Percentiles rank a stretch among this genome's conserved stretches.
phyloP scores from a whole-genome alignment of 2,329 filamentous ascomycete species.

The Neofusicoccum sp. region DNA sequence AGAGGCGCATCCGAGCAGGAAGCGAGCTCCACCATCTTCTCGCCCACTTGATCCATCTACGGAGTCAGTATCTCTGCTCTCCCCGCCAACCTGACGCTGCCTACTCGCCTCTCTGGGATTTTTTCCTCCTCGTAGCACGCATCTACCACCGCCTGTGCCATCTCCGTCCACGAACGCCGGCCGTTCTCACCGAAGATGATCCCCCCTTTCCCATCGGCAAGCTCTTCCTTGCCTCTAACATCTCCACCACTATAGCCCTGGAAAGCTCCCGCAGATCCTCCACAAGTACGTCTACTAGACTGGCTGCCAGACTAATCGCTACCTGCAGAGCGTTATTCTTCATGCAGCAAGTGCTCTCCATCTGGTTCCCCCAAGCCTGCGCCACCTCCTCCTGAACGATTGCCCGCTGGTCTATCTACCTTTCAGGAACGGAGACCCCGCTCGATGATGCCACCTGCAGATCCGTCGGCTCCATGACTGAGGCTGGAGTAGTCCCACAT shows the following conservation, averaged over 20 bases:
- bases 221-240: neutral
- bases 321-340: no score
- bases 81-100: constrained; percentile 10
- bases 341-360: no score
- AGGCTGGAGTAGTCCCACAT: no score
- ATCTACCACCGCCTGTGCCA: constrained; percentile 18
- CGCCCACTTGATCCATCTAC: neutral
- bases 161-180: constrained; percentile 13
- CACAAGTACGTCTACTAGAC: constrained; percentile 22
- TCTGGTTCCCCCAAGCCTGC: no score
- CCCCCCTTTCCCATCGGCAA: constrained; percentile 13
- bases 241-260: constrained; percentile 5
- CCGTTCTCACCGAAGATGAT: constrained; percentile 21
- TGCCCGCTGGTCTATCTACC: no score
- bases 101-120: neutral
- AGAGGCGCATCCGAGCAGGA: no score
- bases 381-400: no score
- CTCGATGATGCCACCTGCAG: no score
- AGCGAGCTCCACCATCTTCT: constrained; percentile 13
- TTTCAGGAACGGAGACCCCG: no score
- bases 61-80: neutral
- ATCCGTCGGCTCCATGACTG: no score
- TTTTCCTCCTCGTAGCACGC: neutral
- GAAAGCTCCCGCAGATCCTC: constrained; percentile 21
- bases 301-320: no score